Evolutionary conservation across 768 basidiomycete genomes (phyloP), one percentile per base, ranked within the genome.

Genomic region (Candolleomyces aberdarensis): DNA sequence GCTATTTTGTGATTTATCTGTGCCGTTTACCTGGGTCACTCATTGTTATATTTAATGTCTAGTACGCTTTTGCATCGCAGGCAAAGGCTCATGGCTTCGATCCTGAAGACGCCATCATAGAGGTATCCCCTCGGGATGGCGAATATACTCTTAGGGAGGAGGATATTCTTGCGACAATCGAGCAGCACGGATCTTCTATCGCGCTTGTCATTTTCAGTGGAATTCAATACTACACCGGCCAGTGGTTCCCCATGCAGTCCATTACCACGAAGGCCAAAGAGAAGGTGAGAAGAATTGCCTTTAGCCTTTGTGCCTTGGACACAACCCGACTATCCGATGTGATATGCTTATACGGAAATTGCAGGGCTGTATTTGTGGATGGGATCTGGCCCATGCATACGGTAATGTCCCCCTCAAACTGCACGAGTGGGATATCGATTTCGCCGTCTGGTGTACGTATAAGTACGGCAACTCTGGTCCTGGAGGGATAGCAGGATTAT

Each of bases 1-100:
- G 84, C 71, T 46, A 56, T 62, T 55, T 56, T 66, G n/a, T 44
- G 41, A 9, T 60, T 46, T 32, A 41, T 63, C 63, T 56, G 51
- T 59, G 31, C 29, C 43, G 19, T 32, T 44, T 31, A 47, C 20
- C n/a, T 11, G 20, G 14, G 26, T 62, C 56, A 50, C 26, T 39
- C 26, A 43, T n/a, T 41, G 44, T 17, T 32, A 10, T 59, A 39
- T 57, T 36, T 58, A 67, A 58, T 67, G 59, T 58, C 48, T 70
- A 98, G 96, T 98, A 98, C 74, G 97, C 96, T 39, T 93, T 98
- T 70, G 84, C 90, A 59, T 97, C 96, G n/a, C 97, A 98, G 77
- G 91, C 84, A 40, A 72, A 77, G 55, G 78, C 89, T 40, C 95
- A 94, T 76, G 91, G 91, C 58, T 84, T 86, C 70, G 83, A 88